These are phyloP conservation scores for Helichrysum umbraculigerum DNA, from an alignment of 129 eudicot species.

Conservation along the genomic window DNA sequence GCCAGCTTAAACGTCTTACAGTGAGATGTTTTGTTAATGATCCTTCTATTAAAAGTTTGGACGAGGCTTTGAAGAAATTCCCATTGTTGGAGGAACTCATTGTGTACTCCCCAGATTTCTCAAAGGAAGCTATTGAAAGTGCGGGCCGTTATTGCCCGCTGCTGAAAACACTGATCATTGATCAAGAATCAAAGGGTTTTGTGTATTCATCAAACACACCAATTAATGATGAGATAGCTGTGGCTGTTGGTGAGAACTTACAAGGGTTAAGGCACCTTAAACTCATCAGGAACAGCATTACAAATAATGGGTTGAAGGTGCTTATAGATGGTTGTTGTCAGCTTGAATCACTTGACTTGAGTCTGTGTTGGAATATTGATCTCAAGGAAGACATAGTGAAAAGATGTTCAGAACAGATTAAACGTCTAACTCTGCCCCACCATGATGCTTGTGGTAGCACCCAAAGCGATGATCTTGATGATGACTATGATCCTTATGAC, in stretches of 20 bases:
- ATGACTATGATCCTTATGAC: no score
- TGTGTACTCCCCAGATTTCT: not conserved
- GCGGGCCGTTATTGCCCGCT: conserved; percentile 7
- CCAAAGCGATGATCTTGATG: no score
- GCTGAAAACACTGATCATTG: conserved; percentile 1
- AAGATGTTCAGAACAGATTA: not conserved
- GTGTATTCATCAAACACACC: not conserved
- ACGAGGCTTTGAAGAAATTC: not conserved
- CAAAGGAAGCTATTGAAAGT: not conserved
- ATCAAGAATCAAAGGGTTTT: not conserved
- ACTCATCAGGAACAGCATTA: not conserved
- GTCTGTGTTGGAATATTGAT: not conserved
- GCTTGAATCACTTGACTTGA: conserved; percentile 17
- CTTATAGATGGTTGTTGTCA: conserved; percentile 14
- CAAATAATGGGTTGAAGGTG: conserved; percentile 13
- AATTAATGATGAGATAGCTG: not conserved
- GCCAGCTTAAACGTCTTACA: conserved; percentile 9
- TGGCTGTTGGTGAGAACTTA: not conserved
- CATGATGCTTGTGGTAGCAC: not conserved
- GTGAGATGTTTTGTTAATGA: not conserved
- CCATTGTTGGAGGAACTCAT: conserved; percentile 14
- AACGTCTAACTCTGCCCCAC: not conserved
- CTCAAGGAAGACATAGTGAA: not conserved
- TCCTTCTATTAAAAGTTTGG: not conserved
- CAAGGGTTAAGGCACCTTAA: conserved; percentile 17